phyloP scores from a whole-genome alignment of 192 early-diverging fungal species.

The Coemansia sp. region DNA sequence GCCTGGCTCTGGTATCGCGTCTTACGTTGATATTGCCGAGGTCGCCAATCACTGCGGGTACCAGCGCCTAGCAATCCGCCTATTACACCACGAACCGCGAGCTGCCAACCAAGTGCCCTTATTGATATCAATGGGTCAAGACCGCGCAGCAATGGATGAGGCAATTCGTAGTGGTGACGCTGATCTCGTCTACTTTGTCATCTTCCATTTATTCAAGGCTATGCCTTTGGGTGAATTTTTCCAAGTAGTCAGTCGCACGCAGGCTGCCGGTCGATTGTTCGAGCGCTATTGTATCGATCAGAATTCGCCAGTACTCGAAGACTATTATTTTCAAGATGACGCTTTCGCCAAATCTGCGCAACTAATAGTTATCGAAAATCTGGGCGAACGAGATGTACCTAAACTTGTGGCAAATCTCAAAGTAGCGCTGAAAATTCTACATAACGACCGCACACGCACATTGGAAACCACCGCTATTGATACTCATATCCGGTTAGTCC shows the following conservation, averaged over 20 bases:
- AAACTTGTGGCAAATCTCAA: constrained; percentile 74
- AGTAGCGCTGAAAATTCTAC: constrained; percentile 71
- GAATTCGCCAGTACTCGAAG: constrained; percentile 76
- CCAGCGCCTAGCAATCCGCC: constrained; percentile 73
- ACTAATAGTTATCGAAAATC: constrained; percentile 60
- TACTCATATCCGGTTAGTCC: constrained; percentile 67
- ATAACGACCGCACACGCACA: constrained; percentile 68
- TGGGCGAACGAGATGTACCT: constrained; percentile 48
- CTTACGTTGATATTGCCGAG: constrained; percentile 92
- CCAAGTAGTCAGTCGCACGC: constrained; percentile 77
- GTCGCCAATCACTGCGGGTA: constrained; percentile 86
- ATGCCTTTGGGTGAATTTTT: constrained; percentile 89
- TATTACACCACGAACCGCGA: constrained; percentile 93
- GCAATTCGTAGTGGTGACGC: constrained; percentile 95
- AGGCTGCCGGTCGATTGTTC: constrained; percentile 81
- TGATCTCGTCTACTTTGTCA: constrained; percentile 93
- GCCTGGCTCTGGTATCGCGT: constrained; percentile 59
- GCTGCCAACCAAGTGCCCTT: constrained; percentile 95
- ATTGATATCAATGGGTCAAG: constrained; percentile 91
- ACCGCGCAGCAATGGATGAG: constrained; percentile 83
- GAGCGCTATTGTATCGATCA: constrained; percentile 84
- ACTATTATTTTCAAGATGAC: constrained; percentile 99
- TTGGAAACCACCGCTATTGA: constrained; percentile 75
- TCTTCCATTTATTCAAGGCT: constrained; percentile 90
- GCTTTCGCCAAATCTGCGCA: constrained; percentile 63